phyloP scores from a whole-genome alignment of 148 eudicot genomes.

The Pharnaceum exiguum region DNA sequence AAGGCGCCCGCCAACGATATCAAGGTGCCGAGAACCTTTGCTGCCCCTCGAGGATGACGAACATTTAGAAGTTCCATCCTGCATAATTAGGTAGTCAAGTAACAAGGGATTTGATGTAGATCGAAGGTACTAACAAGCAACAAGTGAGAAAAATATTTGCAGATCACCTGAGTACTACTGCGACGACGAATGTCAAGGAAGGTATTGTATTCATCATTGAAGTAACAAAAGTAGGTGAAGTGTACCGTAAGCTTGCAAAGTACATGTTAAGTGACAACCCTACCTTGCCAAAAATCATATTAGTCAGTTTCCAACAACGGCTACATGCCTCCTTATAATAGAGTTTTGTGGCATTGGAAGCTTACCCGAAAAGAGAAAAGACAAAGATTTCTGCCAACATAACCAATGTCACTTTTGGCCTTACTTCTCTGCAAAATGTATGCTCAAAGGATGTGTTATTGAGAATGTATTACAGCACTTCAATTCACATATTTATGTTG shows the following conservation, averaged over 20 bases:
- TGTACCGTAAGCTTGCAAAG: slow-evolving; percentile 67
- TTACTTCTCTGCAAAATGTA: slow-evolving; percentile 58
- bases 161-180: slow-evolving; percentile 61
- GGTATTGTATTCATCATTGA: slow-evolving; percentile 70
- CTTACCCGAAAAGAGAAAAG: slow-evolving; percentile 73
- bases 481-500: too few species aligned
- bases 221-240: slow-evolving; percentile 72
- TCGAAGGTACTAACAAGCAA: background rate
- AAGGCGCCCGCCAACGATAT: slow-evolving; percentile 59
- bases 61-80: slow-evolving; percentile 62
- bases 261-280: slow-evolving; percentile 71
- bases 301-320: too few species aligned
- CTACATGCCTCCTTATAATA: background rate
- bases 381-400: slow-evolving; percentile 57
- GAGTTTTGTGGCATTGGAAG: background rate
- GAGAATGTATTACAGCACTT: too few species aligned
- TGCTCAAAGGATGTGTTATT: background rate
- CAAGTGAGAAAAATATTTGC: slow-evolving; percentile 1
- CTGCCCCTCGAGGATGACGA: slow-evolving; percentile 48
- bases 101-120: background rate
- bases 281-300: slow-evolving; percentile 52
- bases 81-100: too few species aligned
- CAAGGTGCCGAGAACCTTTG: slow-evolving; percentile 57
- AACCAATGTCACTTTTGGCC: slow-evolving; percentile 67
- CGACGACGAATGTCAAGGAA: slow-evolving; percentile 62